Conservation (phyloP, 2,329 filamentous ascomycete genomes). For the Alternaria sp. region DNA sequence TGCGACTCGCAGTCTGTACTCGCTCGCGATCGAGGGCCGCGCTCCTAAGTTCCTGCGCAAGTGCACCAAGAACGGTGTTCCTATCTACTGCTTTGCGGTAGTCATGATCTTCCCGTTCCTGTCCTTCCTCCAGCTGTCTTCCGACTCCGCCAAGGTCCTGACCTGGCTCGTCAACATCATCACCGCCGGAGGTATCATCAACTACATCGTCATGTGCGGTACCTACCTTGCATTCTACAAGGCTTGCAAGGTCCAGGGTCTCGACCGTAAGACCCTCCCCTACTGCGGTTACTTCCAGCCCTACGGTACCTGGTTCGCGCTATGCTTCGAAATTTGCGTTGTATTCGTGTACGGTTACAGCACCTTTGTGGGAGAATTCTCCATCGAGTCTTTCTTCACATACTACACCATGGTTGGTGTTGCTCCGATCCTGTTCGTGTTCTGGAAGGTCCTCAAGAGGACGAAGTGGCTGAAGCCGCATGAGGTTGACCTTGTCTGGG, state of each 20-base stretch:
- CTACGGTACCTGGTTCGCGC: constrained; percentile 58
- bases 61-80: constrained; percentile 69
- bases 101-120: constrained; percentile 73
- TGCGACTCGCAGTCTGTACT: constrained; percentile 60
- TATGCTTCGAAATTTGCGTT: constrained; percentile 57
- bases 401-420: constrained; percentile 62
- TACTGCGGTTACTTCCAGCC: constrained; percentile 57
- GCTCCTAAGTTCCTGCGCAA: constrained; percentile 63
- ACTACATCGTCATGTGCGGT: constrained; percentile 58
- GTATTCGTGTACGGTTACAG: constrained; percentile 62
- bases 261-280: constrained; percentile 57
- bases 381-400: constrained; percentile 59
- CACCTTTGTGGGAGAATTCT: constrained; percentile 56
- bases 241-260: constrained; percentile 56
- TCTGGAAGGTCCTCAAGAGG: constrained; percentile 69
- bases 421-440: constrained; percentile 59
- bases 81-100: constrained; percentile 72
- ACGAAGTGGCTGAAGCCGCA: constrained; percentile 59
- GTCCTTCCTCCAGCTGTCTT: constrained; percentile 75
- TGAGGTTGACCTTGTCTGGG: constrained; percentile 57
- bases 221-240: constrained; percentile 67
- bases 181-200: constrained; percentile 68
- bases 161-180: constrained; percentile 75
- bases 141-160: constrained; percentile 69
- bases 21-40: constrained; percentile 60